Conservation (phyloP, 2,329 filamentous ascomycete species). For the Monilinia laxa region DNA sequence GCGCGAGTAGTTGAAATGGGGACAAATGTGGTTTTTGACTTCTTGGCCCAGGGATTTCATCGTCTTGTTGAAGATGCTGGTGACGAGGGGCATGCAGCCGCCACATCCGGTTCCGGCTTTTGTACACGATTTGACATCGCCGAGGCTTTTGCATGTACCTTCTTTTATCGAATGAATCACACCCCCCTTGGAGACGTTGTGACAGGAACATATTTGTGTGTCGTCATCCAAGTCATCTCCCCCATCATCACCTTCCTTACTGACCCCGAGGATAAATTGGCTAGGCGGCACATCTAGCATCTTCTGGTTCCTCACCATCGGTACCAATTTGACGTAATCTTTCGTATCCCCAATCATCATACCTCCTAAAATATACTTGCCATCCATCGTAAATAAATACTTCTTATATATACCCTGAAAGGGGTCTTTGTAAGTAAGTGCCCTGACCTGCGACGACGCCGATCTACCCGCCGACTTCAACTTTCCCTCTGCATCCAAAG, state of each 20-base stretch:
- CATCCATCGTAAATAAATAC: constrained; percentile 85
- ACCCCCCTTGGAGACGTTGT: constrained; percentile 87
- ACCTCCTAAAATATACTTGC: constrained; percentile 86
- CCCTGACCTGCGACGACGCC: constrained; percentile 66
- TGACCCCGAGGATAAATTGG: constrained; percentile 78
- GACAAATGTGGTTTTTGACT: constrained; percentile 81
- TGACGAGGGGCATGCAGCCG: constrained; percentile 84
- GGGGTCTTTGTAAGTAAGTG: constrained; percentile 83
- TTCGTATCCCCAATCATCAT: constrained; percentile 97
- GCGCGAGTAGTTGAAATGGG: constrained; percentile 80
- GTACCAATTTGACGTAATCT: constrained; percentile 86
- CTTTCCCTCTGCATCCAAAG: constrained; percentile 45
- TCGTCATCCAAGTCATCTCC: constrained; percentile 79
- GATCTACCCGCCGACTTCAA: constrained; percentile 51
- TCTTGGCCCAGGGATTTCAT: constrained; percentile 85
- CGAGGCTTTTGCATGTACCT: constrained; percentile 76
- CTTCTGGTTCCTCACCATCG: constrained; percentile 83
- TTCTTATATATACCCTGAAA: constrained; percentile 92
- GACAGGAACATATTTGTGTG: constrained; percentile 87
- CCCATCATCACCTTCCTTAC: constrained; percentile 70
- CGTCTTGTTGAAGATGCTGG: constrained; percentile 85
- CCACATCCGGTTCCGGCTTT: constrained; percentile 91
- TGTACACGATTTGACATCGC: constrained; percentile 83
- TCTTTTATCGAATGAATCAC: constrained; percentile 70
- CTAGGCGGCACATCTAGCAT: constrained; percentile 73